Conservation (phyloP, 2,329 filamentous ascomycete genomes). For the Corniculantispora saksenae region DNA sequence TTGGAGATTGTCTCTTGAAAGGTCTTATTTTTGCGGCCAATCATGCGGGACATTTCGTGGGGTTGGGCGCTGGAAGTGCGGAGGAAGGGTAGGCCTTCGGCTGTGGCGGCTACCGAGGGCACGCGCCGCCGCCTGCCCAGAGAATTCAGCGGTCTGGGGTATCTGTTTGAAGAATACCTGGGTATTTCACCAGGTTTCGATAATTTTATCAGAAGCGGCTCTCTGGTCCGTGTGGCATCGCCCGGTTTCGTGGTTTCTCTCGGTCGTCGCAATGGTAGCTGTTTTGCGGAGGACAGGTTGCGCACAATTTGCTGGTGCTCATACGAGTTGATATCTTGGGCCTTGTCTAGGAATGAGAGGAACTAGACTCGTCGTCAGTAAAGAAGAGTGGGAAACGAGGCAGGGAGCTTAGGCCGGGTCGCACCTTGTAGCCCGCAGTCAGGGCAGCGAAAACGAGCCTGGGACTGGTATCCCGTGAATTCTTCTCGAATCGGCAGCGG, state of each 20-base stretch:
- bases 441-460: constrained; percentile 64
- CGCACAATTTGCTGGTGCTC: constrained; percentile 44
- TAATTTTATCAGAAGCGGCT: constrained; percentile 37
- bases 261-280: constrained; percentile 13
- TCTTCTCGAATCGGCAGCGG: constrained; percentile 62
- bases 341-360: constrained; percentile 42
- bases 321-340: constrained; percentile 37
- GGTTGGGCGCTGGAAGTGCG: constrained; percentile 68
- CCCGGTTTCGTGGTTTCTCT: constrained; percentile 7
- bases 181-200: constrained; percentile 39
- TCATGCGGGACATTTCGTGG: constrained; percentile 53
- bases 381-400: neutral
- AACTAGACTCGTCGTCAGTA: constrained; percentile 32
- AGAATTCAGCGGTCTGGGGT: constrained; percentile 23
- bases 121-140: constrained; percentile 50
- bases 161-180: constrained; percentile 38
- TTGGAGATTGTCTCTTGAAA: constrained; percentile 44
- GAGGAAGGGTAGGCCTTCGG: constrained; percentile 63
- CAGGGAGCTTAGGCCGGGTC: neutral
- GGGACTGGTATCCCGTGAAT: constrained; percentile 58
- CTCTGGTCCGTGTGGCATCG: constrained; percentile 24
- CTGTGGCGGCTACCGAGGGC: constrained; percentile 55
- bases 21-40: constrained; percentile 52
- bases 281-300: constrained; percentile 37
- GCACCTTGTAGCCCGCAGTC: constrained; percentile 66